A percentile compares a stretch with the other conserved stretches of the same genome.
Conservation (phyloP, 805 yeast genomes). For the Candida lessepsii region DNA sequence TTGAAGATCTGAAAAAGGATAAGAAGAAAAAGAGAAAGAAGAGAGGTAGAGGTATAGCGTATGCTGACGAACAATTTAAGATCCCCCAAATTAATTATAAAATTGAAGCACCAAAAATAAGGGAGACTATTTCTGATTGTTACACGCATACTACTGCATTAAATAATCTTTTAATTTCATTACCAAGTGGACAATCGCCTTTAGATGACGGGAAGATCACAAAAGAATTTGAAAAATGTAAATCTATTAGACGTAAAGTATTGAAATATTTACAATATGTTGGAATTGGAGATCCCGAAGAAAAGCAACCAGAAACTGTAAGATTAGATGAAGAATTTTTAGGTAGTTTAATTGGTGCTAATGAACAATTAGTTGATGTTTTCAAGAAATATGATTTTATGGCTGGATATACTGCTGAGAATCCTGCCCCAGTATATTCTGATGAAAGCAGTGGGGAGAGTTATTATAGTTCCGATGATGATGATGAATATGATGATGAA, state of each 20-base stretch:
- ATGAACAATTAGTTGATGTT: conserved; percentile 81
- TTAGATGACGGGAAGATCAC: conserved; percentile 61
- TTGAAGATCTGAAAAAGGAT: conserved; percentile 7
- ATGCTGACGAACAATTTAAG: conserved; percentile 50
- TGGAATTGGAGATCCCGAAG: conserved; percentile 45
- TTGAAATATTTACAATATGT: conserved; percentile 81
- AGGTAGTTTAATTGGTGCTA: conserved; percentile 85
- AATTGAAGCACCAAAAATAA: conserved; percentile 72
- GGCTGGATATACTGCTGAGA: conserved; percentile 41
- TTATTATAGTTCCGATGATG: conserved; percentile 43
- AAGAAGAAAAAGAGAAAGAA: conserved; percentile 18
- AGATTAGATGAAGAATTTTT: conserved; percentile 70
- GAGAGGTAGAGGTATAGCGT: conserved; percentile 19
- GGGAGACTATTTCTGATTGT: conserved; percentile 68
- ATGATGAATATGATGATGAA: conserved; percentile 16
- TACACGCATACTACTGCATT: conserved; percentile 72
- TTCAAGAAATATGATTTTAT: conserved; percentile 65
- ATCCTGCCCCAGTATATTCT: conserved; percentile 35
- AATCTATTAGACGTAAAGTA: conserved; percentile 72
- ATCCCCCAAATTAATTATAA: conserved; percentile 69
- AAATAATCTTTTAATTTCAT: conserved; percentile 45
- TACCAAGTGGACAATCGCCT: conserved; percentile 52
- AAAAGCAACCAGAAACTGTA: conserved; percentile 26
- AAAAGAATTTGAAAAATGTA: conserved; percentile 70
- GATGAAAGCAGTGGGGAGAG: conserved; percentile 34